These are phyloP conservation scores for Lagenidium giganteum DNA, from an alignment of 352 stramenopile genomes.

Conservation along the genomic window DNA sequence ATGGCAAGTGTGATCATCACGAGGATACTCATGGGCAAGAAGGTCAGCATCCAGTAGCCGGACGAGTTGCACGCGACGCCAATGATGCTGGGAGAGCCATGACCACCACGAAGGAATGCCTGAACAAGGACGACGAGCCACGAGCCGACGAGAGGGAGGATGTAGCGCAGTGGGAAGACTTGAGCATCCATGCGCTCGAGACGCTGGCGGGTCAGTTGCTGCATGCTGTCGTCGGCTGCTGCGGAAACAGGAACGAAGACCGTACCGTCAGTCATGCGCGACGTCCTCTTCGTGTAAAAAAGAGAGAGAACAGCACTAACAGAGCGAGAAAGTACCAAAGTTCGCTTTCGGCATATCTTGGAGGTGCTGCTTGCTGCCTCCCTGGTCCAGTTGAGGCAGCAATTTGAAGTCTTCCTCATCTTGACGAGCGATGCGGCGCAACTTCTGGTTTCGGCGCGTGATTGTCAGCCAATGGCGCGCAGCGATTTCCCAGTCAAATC, in stretches of 20 bases:
- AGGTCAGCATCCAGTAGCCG: conserved; percentile 91
- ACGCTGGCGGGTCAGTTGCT: conserved; percentile 26
- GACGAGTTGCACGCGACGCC: conserved; percentile 91
- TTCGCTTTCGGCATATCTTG: background rate
- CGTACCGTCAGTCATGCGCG: background rate
- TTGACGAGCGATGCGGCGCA: conserved; percentile 30
- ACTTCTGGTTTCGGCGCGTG: conserved; percentile 53
- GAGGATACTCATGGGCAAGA: conserved; percentile 77
- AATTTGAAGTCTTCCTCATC: conserved; percentile 66
- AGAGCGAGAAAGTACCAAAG: background rate
- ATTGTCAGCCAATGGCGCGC: conserved; percentile 52
- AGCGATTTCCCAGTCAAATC: conserved; percentile 59
- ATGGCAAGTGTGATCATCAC: conserved; percentile 49
- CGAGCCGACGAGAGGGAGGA: conserved; percentile 47
- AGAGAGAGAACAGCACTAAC: background rate
- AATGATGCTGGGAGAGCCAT: conserved; percentile 68
- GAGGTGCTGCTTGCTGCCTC: too few species aligned
- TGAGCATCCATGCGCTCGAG: conserved; percentile 46
- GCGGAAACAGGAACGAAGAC: background rate
- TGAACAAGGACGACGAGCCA: conserved; percentile 74
- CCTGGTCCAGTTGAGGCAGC: conserved; percentile 31
- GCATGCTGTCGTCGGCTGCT: conserved; percentile 31
- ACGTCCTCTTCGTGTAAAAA: conserved; percentile 17
- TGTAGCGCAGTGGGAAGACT: conserved; percentile 49
- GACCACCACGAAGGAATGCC: conserved; percentile 65